Evolutionary conservation across 176 grass and related monocot species (phyloP), one percentile per base, ranked within the genome.

Genomic region (Aegilops tauschii): DNA sequence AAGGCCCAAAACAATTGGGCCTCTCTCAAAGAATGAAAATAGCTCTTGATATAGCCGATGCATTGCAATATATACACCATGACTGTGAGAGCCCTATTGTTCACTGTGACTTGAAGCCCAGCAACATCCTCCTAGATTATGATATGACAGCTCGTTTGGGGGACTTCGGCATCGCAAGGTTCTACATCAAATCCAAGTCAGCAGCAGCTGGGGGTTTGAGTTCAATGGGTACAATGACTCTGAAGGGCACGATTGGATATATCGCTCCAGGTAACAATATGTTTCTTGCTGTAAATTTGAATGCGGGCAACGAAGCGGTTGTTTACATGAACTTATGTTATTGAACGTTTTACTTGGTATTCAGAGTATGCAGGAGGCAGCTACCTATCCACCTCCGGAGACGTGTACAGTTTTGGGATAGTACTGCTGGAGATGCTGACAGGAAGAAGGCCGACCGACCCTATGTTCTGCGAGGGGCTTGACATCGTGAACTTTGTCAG

Each of bases 101-200:
- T 25, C 88, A 93, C 30, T 90, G 77, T 79, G 88, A 93, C 70
- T 65, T 93, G 21, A 93, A 93, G 79, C 89, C 85, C 21, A 88
- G 66, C 80, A 91, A 91, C 61, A 64, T 88, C 30, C 89, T 91
- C 37, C 36, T 93, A 23, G 88, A 90, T 42, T 50, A 88, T 3
- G 20, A 83, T 14, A 83, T 90, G 88, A 81, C 14, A 4, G 86
- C 86, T 44, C 82, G 54, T 78, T 65, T 93, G 1, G 88, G 73
- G 16, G 88, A 93, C 75, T 93, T 93, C 0, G 88, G 92, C 29
- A 73, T 93, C 9, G 88, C 92, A n/a, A 85, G 65, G 64, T 83
- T 93, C 75, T 39, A 85, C 18, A 17, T 81, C 21, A 66, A 39
- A 64, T 45, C 73, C 11, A 63, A 14, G 62, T 12, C 4, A 7